phyloP scores from a whole-genome alignment of 805 yeast species.

The Candida jianshihensis region DNA sequence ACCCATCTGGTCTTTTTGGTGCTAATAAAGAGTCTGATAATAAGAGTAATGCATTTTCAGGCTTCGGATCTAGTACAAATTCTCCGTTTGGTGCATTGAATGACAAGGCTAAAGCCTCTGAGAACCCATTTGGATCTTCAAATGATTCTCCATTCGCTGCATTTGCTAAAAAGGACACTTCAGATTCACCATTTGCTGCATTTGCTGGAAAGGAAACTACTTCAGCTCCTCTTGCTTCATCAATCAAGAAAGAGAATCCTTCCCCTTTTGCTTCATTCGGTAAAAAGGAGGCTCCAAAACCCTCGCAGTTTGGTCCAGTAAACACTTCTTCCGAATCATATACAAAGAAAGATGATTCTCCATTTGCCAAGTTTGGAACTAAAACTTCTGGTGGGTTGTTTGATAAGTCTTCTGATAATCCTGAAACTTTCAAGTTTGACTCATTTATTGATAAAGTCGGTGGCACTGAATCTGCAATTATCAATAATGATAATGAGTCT shows the following conservation, averaged over 20 bases:
- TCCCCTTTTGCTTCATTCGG: conserved; percentile 14
- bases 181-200: conserved; percentile 16
- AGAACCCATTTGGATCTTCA: conserved; percentile 1
- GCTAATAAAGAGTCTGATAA: not conserved
- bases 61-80: not conserved
- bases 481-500: not conserved
- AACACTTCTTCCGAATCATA: not conserved
- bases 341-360: not conserved
- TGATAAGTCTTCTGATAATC: not conserved
- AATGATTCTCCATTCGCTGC: conserved; percentile 14
- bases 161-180: conserved; percentile 10
- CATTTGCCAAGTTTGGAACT: conserved; percentile 1
- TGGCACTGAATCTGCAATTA: not conserved
- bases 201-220: not conserved
- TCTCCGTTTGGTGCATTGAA: conserved; percentile 9
- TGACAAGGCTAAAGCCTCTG: not conserved
- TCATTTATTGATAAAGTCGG: not conserved
- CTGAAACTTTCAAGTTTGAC: not conserved
- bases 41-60: not conserved
- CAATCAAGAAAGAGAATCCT: conserved; percentile 11
- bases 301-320: no score
- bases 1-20: conserved; percentile 13
- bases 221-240: conserved; percentile 17
- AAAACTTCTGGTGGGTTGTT: conserved; percentile 1
- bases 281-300: not conserved